Conservation (phyloP, 2,329 filamentous ascomycete genomes). For the Fusarium luffae region DNA sequence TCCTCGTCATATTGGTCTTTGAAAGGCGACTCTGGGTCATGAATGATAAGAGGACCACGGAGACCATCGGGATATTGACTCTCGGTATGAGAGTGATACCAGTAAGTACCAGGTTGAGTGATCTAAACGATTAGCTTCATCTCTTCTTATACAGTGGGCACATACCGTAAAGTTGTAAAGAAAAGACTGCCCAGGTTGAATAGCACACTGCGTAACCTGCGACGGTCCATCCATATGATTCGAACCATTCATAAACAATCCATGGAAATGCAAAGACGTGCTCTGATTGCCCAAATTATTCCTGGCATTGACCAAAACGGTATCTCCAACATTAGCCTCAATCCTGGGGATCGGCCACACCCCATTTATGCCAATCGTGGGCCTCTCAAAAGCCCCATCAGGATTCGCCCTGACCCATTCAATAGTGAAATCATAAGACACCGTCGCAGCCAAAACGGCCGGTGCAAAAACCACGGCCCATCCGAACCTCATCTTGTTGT, state of each 20-base stretch:
- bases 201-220: conserved; percentile 74
- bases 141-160: fast-evolving
- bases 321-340: conserved; percentile 71
- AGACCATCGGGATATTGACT: conserved; percentile 79
- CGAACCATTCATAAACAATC: conserved; percentile 74
- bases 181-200: conserved; percentile 72
- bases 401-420: conserved; percentile 79
- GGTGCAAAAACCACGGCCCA: conserved; percentile 14
- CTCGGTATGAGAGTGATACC: conserved; percentile 78
- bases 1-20: conserved; percentile 69
- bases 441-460: conserved; percentile 52
- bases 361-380: conserved; percentile 81
- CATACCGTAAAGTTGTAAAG: conserved; percentile 75
- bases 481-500: conserved; percentile 23
- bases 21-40: conserved; percentile 70
- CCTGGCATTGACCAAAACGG: conserved; percentile 66
- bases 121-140: conserved; percentile 52
- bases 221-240: conserved; percentile 77
- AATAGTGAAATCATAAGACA: conserved; percentile 74
- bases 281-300: conserved; percentile 71
- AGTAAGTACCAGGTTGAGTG: conserved; percentile 78
- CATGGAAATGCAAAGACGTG: conserved; percentile 77
- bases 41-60: conserved; percentile 71
- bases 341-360: conserved; percentile 79
- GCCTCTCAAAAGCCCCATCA: conserved; percentile 71